A percentile compares a stretch with the other conserved stretches of the same genome.
Conservation (phyloP, 2,329 filamentous ascomycete genomes). For the Monilinia fructigena region DNA sequence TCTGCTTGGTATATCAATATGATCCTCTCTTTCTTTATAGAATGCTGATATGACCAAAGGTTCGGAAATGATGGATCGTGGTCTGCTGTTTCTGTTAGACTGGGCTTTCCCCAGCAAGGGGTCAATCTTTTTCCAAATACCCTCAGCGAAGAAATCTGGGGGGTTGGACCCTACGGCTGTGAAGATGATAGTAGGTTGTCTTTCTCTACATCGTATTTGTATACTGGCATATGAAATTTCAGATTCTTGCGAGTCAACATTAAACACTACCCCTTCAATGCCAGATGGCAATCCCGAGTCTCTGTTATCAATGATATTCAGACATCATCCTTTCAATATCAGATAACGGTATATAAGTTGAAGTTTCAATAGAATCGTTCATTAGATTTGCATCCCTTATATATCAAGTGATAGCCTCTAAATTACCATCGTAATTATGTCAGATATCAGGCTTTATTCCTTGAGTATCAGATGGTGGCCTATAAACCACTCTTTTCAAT, state of each 20-base stretch:
- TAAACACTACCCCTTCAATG: neutral
- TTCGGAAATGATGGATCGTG: slow-evolving; percentile 67
- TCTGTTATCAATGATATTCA: neutral
- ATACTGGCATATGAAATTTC: neutral
- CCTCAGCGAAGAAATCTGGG: slow-evolving; percentile 69
- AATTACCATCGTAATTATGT: neutral
- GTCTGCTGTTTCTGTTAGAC: slow-evolving; percentile 65
- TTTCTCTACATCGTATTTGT: neutral
- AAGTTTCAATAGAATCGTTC: too few relatives aligned
- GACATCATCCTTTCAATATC: too few relatives aligned
- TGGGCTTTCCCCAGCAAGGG: slow-evolving; percentile 53
- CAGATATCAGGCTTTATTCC: neutral
- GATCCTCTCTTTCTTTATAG: too few relatives aligned
- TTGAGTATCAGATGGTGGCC: neutral
- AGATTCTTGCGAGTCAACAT: neutral
- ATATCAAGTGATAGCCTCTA: neutral
- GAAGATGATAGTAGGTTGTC: slow-evolving; percentile 30
- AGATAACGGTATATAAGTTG: neutral
- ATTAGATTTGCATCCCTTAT: too few relatives aligned
- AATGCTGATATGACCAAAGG: slow-evolving; percentile 43
- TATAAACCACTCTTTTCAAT: neutral
- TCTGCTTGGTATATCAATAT: slow-evolving; percentile 31
- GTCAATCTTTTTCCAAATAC: slow-evolving; percentile 64
- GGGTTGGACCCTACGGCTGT: slow-evolving; percentile 60
- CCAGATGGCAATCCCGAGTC: neutral